Evolutionary conservation across 352 stramenopile species (phyloP), one percentile per base, ranked within the genome.

Genomic region (Blastocystis sp.): DNA sequence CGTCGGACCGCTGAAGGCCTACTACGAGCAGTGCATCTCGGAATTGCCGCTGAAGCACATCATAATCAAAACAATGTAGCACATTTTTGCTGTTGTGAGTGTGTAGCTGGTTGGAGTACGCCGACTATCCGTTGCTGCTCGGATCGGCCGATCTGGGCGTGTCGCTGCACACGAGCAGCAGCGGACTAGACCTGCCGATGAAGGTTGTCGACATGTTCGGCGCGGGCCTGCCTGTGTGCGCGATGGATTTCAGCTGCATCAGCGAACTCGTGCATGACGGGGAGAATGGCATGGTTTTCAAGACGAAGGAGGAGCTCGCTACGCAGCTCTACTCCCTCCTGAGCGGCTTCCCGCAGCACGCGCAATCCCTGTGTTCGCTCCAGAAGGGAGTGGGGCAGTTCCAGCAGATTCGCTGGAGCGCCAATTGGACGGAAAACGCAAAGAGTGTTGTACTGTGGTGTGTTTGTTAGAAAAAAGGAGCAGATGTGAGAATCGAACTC

Each of bases 201-300:
- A 99, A 99, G 87, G 96, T 99, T 62, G 91, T 99, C 48, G 97
- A 99, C 91, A 98, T 99, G 94, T 99, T 98, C 92, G 97, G 97
- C 52, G 97, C 94, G 82, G 92, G 93, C 17, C 91, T 99, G 52
- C 97, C 97, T 21, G 97, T 99, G 0, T 98, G 95, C 89, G 97
- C 96, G 2, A 93, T 98, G 45, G 91, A 91, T 60, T 99, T 98
- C 92, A 91, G 94, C 74, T 98, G 95, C 88, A 90, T 99, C n/a
- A 89, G 91, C 43, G 97, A 99, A 90, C 93, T 99, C 10, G 95
- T 99, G 11, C 89, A 95, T 89, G 94, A 99, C 91, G 92, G 94
- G 69, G 91, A 93, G 70, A 98, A 97, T 91, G 94, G 94, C 10
- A 90, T 91, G 42, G 89, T 93, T 21, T 92, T 92, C 66, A 11